phyloP scores from a whole-genome alignment of 1,284 basidiomycete species.

The Psilocybe mexicana region DNA sequence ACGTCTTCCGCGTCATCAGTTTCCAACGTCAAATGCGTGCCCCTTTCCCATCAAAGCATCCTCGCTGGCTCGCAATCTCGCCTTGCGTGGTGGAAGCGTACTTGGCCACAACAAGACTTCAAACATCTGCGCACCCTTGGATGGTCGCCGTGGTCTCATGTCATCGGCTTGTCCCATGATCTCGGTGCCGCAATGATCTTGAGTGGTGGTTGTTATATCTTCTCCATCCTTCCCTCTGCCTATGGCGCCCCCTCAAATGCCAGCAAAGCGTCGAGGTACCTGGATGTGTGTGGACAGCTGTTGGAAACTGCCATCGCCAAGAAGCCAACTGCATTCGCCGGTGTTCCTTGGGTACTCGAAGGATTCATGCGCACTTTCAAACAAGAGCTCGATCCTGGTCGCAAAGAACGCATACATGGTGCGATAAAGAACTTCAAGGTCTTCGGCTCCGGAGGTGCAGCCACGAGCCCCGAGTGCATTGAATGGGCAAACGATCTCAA shows the following conservation, averaged over 20 bases:
- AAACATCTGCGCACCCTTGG: constrained; percentile 32
- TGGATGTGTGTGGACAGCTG: constrained; percentile 26
- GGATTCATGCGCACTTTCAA: constrained; percentile 27
- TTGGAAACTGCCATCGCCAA: constrained; percentile 24
- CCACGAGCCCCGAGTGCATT: constrained; percentile 26
- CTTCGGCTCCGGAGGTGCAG: constrained; percentile 32
- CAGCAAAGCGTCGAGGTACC: constrained; percentile 19
- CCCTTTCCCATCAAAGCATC: constrained; percentile 30
- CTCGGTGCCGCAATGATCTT: constrained; percentile 29
- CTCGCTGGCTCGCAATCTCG: constrained; percentile 25
- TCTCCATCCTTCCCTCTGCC: constrained; percentile 31
- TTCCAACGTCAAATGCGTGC: constrained; percentile 36
- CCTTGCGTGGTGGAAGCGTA: constrained; percentile 28
- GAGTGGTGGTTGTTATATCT: constrained; percentile 34
- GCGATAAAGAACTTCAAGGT: constrained; percentile 28
- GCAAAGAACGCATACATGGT: constrained; percentile 17
- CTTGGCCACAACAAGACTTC: constrained; percentile 27
- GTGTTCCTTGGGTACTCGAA: constrained; percentile 30
- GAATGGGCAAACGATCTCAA: constrained; percentile 29
- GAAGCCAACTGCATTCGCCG: constrained; percentile 26
- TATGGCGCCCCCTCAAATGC: constrained; percentile 21
- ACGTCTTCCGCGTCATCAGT: constrained; percentile 37
- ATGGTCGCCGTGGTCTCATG: constrained; percentile 36
- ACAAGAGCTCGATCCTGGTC: constrained; percentile 18
- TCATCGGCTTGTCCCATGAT: constrained; percentile 31